Evolutionary conservation across 2,329 filamentous ascomycete species (phyloP).

Genomic region (Tothia fuscella): DNA sequence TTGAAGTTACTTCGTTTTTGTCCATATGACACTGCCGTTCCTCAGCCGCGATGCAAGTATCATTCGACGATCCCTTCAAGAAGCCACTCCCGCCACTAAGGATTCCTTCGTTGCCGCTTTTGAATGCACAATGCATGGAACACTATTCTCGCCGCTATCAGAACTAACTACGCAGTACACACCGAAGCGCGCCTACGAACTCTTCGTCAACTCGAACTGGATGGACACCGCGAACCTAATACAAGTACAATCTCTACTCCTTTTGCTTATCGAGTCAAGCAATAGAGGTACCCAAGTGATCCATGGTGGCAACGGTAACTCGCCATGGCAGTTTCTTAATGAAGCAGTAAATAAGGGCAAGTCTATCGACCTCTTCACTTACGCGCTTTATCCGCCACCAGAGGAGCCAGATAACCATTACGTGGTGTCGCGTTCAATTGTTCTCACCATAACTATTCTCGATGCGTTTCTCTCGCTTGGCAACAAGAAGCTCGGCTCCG

Average conservation of each 20-base stretch:
- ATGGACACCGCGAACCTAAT: not conserved
- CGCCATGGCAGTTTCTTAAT: not conserved
- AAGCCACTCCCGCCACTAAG: not conserved
- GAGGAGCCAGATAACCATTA: not conserved
- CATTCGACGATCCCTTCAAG: not conserved
- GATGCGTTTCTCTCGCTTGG: constrained; percentile 3
- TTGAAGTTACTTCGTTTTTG: not conserved
- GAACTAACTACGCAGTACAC: not conserved
- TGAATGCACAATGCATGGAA: not conserved
- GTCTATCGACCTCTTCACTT: not conserved
- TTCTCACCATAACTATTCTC: not conserved
- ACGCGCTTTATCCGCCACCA: not conserved
- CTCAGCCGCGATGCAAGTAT: not conserved
- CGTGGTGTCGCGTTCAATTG: not conserved
- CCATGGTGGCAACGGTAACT: not conserved
- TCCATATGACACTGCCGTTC: constrained; percentile 1
- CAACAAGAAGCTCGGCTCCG: not conserved
- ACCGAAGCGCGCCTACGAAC: not conserved
- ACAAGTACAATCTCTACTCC: not conserved
- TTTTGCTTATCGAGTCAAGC: not conserved
- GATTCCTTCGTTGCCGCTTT: not conserved
- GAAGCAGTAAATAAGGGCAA: not conserved
- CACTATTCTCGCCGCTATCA: not conserved
- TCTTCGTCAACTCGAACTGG: not conserved
- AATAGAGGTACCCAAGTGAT: not conserved